A percentile compares a stretch with the other conserved stretches of the same genome.
phyloP scores from a whole-genome alignment of 2,329 filamentous ascomycete genomes.

The Paecilomyces niveus region DNA sequence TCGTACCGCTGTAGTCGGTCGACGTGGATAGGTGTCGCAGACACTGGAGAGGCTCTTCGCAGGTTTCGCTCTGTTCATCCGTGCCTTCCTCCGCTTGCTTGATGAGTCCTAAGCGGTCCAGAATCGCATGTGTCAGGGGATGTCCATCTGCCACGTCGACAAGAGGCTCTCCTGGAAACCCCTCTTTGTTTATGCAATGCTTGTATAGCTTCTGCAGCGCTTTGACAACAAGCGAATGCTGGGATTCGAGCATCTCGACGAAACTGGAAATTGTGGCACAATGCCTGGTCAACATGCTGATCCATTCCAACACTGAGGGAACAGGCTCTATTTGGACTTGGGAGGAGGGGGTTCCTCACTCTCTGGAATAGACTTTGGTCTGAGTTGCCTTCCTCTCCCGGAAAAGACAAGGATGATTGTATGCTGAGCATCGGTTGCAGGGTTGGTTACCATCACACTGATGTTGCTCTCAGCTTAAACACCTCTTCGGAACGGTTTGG shows the following conservation, averaged over 20 bases:
- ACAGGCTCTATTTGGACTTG: not conserved
- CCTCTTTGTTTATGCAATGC: conserved; percentile 34
- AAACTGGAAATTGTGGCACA: conserved; percentile 21
- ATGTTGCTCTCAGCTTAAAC: conserved; percentile 1
- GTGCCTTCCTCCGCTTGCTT: conserved; percentile 35
- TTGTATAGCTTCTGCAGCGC: conserved; percentile 36
- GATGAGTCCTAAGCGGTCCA: conserved; percentile 36
- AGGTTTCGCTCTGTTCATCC: conserved; percentile 27
- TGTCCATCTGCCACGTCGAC: conserved; percentile 31
- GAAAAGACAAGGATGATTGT: conserved; percentile 39
- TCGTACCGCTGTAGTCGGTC: conserved; percentile 28
- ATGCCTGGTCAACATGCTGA: conserved; percentile 3
- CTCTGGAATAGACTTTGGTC: conserved; percentile 38
- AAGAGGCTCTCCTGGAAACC: conserved; percentile 36
- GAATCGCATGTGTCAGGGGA: conserved; percentile 36
- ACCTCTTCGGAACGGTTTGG: conserved; percentile 1
- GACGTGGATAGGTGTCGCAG: conserved; percentile 28
- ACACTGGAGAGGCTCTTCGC: conserved; percentile 28
- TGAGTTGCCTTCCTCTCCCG: conserved; percentile 38
- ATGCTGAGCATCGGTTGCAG: conserved; percentile 36
- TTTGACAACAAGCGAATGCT: conserved; percentile 36
- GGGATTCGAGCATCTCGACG: conserved; percentile 39
- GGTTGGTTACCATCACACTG: conserved; percentile 41
- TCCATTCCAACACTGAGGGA: not conserved
- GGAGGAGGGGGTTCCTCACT: conserved; percentile 20